A percentile compares a stretch with the other conserved stretches of the same genome.
Conservation (phyloP, 495 filamentous ascomycete species). For the Viridothelium virens region DNA sequence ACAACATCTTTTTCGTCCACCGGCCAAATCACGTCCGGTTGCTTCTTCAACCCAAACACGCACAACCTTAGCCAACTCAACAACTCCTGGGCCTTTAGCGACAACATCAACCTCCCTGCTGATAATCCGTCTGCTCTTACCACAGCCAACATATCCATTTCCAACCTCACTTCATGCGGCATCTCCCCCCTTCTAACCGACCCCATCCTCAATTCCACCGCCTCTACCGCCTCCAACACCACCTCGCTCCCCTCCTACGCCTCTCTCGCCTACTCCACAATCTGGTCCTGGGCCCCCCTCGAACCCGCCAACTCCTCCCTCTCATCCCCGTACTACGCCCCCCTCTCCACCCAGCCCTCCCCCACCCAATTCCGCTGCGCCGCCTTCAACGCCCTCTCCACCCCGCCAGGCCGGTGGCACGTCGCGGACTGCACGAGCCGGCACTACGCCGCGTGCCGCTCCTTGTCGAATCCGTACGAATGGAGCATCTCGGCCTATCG, state of each 20-base stretch:
- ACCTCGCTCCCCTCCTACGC: constrained; percentile 41
- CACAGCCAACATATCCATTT: constrained; percentile 30
- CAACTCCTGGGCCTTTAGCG: constrained; percentile 50
- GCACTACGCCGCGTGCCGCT: constrained; percentile 49
- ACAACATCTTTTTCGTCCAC: constrained; percentile 28
- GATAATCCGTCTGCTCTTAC: constrained; percentile 26
- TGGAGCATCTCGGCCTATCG: constrained; percentile 45
- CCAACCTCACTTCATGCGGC: constrained; percentile 49
- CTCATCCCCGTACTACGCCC: constrained; percentile 26
- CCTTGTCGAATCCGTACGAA: constrained; percentile 42
- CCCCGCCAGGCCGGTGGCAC: constrained; percentile 46
- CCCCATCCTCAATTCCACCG: constrained; percentile 47
- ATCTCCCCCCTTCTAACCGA: constrained; percentile 50
- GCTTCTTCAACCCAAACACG: constrained; percentile 42
- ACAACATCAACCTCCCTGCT: constrained; percentile 27
- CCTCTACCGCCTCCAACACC: constrained; percentile 42
- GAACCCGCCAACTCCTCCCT: constrained; percentile 43
- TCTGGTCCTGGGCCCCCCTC: constrained; percentile 54
- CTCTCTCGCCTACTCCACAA: constrained; percentile 42
- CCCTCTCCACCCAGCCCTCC: constrained; percentile 23
- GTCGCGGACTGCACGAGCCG: constrained; percentile 46
- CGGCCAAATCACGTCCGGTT: constrained; percentile 43
- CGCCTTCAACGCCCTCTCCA: constrained; percentile 36
- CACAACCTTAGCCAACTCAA: constrained; percentile 41
- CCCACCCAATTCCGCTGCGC: constrained; percentile 45